These are phyloP conservation scores for Eimeria necatrix DNA, from an alignment of 169 alveolate species.

Conservation along the genomic window DNA sequence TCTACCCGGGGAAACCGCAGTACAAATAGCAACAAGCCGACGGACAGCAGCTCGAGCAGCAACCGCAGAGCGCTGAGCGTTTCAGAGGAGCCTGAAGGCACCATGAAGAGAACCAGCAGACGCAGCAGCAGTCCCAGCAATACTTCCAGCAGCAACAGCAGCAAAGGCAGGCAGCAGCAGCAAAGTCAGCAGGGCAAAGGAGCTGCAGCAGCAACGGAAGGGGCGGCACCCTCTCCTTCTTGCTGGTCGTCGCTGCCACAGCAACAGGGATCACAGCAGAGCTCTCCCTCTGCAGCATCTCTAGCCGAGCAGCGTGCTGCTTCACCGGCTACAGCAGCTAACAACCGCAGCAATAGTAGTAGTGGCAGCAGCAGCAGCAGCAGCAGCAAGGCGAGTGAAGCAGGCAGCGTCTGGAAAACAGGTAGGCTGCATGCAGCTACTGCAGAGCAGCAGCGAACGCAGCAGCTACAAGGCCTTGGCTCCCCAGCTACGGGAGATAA, in stretches of 20 bases:
- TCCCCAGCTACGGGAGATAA: neutral
- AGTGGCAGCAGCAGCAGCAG: conserved; percentile 23
- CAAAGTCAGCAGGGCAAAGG: neutral
- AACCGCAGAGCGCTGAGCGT: neutral
- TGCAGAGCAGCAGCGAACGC: neutral
- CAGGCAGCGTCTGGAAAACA: neutral
- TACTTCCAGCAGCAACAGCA: neutral
- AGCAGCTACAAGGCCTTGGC: neutral
- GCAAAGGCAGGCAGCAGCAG: conserved; percentile 31
- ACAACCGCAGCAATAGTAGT: neutral
- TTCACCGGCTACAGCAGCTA: neutral
- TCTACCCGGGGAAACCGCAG: neutral
- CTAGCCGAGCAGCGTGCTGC: neutral
- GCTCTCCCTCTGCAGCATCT: neutral
- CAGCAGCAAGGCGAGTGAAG: neutral
- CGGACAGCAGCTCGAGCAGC: conserved; percentile 11
- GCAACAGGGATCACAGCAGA: neutral
- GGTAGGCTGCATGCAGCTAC: neutral
- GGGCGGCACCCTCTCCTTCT: neutral
- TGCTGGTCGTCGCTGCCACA: neutral
- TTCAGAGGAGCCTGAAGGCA: neutral
- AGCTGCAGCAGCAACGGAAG: neutral
- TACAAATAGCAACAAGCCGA: neutral
- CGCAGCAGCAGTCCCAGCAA: conserved; percentile 19
- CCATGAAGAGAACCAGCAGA: neutral